These are phyloP conservation scores for Penicillium lividum DNA, from an alignment of 495 filamentous ascomycete species.

Conservation along the genomic window DNA sequence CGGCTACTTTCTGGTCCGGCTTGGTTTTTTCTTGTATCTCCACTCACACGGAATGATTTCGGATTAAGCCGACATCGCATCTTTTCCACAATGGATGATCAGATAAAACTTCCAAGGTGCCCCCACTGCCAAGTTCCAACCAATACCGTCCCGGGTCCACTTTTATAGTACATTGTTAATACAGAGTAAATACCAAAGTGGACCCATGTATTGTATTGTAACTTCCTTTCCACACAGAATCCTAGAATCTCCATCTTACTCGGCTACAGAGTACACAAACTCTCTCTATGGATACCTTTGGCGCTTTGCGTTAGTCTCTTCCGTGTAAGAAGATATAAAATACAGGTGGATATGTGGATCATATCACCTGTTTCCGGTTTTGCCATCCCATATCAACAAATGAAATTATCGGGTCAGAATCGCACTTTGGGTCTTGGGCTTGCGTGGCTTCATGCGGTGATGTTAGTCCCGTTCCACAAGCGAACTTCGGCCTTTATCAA, in stretches of 20 bases:
- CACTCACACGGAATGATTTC: constrained; percentile 1
- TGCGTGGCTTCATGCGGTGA: constrained; percentile 4
- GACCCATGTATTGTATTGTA: no score
- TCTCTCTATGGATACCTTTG: no score
- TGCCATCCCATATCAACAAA: neutral
- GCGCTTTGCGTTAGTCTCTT: neutral
- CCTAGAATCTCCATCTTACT: no score
- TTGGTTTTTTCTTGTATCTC: neutral
- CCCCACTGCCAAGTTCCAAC: neutral
- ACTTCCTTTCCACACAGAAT: no score
- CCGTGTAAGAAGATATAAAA: neutral
- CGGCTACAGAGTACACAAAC: no score
- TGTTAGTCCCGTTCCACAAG: neutral
- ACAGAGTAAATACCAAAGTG: no score
- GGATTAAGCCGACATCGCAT: constrained; percentile 10
- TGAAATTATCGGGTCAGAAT: neutral
- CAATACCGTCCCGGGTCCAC: no score
- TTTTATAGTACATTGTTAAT: no score
- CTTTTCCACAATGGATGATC: constrained; percentile 8
- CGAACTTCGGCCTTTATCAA: constrained; percentile 4
- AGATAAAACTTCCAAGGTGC: neutral
- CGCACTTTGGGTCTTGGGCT: neutral
- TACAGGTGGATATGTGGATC: constrained; percentile 5
- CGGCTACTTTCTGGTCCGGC: constrained; percentile 2
- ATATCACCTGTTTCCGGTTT: neutral